Evolutionary conservation across 768 basidiomycete species (phyloP), one percentile per base, ranked within the genome.

Genomic region (Mycena pura): DNA sequence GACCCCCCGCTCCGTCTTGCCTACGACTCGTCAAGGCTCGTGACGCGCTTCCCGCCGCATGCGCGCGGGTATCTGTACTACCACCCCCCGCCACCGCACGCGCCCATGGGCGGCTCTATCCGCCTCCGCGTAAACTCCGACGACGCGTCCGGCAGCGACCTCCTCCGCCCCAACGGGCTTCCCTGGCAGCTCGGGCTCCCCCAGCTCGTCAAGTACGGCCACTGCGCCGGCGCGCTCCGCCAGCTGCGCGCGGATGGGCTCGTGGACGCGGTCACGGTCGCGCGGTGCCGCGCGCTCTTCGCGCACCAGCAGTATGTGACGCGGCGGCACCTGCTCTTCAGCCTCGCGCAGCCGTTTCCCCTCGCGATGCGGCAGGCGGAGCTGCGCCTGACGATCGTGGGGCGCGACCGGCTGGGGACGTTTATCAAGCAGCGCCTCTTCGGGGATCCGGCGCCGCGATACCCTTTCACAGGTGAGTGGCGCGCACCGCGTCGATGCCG

Each of bases 171-270:
- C 1, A 45, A 51, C 15, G 55, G 62, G 4, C 31, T 51, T 8
- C 62, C 50, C 5, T 63, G 55, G 62, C 43, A 57, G 25, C 39
- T 63, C 24, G 6, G 24, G 13, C 56, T 63, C 0, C 62, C 62
- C 6, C 41, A 51, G 24, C 25, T 63, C 5, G 48, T 48, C 0
- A 1, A 27, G 6, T 5, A 24, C 27, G 22, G 43, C 22, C 36
- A 49, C 27, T 41, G 49, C 34, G 14, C 32, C 9, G 22, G 62
- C 21, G 28, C 43, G 21, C 50, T 57, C 31, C 17, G 5, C 6
- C 43, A 51, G 13, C 28, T 57, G 0, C 27, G 46, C 25, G 4
- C 21, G 15, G 55, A 57, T 6, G n/a, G 24, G 14, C 50, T 63
- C 9, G 24, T 62, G 2, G 14, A 31, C 3, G 3, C 47, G 14